Percentiles rank a stretch among this genome's conserved stretches.
Conservation (phyloP, 257 asterid species). For the Nicotiana knightiana region DNA sequence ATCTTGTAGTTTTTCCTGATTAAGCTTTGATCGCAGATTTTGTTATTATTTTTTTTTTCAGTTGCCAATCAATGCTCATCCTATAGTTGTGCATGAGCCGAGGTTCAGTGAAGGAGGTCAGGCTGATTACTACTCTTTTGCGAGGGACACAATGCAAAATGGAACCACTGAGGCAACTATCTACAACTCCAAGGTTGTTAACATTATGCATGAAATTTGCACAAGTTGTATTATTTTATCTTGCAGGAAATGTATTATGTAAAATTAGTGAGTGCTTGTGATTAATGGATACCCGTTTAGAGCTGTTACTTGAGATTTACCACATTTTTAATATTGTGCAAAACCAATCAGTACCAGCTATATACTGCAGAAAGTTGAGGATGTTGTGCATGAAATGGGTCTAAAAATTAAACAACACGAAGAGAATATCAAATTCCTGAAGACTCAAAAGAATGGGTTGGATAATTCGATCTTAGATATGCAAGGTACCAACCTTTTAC, state of each 20-base stretch:
- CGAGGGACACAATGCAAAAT: conserved; percentile 19
- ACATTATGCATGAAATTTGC: neutral
- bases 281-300: neutral
- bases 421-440: conserved; percentile 48
- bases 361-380: conserved; percentile 61
- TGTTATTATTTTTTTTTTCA: conserved; percentile 35
- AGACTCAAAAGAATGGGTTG: conserved; percentile 30
- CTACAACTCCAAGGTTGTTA: conserved; percentile 42
- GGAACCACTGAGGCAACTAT: conserved; percentile 23
- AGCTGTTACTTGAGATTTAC: conserved; percentile 7
- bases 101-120: conserved; percentile 20
- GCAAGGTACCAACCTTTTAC: conserved; percentile 39
- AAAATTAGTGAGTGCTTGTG: neutral
- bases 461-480: conserved; percentile 57
- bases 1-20: neutral
- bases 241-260: conserved; percentile 3
- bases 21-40: neutral
- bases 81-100: conserved; percentile 22
- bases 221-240: neutral
- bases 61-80: conserved; percentile 23
- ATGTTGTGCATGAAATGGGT: conserved; percentile 55
- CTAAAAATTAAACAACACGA: conserved; percentile 62
- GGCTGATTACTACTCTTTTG: conserved; percentile 15
- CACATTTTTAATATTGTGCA: neutral
- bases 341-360: neutral